phyloP scores from a whole-genome alignment of 2,329 filamentous ascomycete species.

The Colletotrichum abscissum region DNA sequence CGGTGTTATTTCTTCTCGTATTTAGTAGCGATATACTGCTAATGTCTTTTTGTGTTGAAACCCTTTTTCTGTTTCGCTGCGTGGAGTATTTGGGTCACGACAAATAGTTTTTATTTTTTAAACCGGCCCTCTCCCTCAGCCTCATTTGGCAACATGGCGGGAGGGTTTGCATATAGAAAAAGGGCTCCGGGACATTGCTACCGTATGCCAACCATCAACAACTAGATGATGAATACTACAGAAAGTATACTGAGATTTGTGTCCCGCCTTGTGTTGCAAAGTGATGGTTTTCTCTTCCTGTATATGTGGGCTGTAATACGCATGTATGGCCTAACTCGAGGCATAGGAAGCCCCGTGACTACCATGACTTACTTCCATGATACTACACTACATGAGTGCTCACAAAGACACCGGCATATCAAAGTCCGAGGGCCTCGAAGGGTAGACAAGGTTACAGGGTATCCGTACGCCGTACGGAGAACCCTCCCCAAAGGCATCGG shows the following conservation, averaged over 20 bases:
- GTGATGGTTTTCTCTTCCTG: neutral
- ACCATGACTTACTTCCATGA: neutral
- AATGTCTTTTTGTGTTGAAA: slow-evolving; percentile 34
- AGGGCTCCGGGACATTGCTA: neutral
- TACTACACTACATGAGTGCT: neutral
- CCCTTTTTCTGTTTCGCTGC: slow-evolving; percentile 29
- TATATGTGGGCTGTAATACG: neutral
- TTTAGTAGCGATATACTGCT: slow-evolving; percentile 36
- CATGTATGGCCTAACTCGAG: neutral
- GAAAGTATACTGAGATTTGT: slow-evolving; percentile 1
- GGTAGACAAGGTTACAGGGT: neutral
- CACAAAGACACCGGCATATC: neutral
- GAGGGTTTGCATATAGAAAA: slow-evolving; percentile 33
- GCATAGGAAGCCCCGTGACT: no score
- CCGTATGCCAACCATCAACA: slow-evolving; percentile 17
- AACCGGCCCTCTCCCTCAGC: neutral
- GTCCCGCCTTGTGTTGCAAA: neutral
- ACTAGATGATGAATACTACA: slow-evolving; percentile 34
- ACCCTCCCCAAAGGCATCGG: no score
- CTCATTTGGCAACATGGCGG: neutral
- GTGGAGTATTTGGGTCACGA: slow-evolving; percentile 36
- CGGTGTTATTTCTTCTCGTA: slow-evolving; percentile 33
- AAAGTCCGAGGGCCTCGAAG: neutral
- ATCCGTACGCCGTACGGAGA: no score
- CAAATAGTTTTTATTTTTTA: slow-evolving; percentile 23